Evolutionary conservation across 768 basidiomycete species (phyloP).

Genomic region (Leccinum rimulosum): DNA sequence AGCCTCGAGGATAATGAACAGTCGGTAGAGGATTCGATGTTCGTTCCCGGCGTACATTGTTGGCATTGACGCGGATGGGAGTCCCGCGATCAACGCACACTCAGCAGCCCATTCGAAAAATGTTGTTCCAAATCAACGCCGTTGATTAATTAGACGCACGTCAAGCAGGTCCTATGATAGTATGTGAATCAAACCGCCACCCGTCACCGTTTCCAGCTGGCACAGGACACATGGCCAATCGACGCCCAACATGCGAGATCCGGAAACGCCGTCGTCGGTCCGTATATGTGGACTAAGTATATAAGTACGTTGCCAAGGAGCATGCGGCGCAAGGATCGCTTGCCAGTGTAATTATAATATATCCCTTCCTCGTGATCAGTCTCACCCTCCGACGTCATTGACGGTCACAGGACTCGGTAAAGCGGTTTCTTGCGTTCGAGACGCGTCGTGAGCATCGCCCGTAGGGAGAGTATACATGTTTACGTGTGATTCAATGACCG

Average conservation of each 20-base stretch:
- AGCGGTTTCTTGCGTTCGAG: not conserved
- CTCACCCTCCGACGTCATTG: constrained; percentile 10
- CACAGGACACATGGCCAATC: not conserved
- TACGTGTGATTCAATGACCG: constrained; percentile 36
- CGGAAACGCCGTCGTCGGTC: too few species aligned
- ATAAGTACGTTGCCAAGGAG: not conserved
- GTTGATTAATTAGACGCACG: not conserved
- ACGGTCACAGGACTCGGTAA: not conserved
- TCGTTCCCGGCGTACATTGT: too few species aligned
- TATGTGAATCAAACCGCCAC: not conserved
- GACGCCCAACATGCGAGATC: not conserved
- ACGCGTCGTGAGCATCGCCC: not conserved
- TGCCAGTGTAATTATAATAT: not conserved
- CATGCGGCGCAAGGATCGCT: not conserved
- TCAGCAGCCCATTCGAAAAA: not conserved
- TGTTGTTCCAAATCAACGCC: not conserved
- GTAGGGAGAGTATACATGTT: constrained; percentile 32
- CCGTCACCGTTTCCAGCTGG: not conserved
- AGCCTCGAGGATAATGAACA: not conserved
- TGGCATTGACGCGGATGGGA: not conserved
- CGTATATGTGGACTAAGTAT: not conserved
- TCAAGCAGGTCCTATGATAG: not conserved
- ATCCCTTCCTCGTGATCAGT: not conserved
- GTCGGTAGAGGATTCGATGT: not conserved
- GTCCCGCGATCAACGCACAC: not conserved